phyloP scores from a whole-genome alignment of 495 filamentous ascomycete species.

The Penicillium macrosclerotiorum region DNA sequence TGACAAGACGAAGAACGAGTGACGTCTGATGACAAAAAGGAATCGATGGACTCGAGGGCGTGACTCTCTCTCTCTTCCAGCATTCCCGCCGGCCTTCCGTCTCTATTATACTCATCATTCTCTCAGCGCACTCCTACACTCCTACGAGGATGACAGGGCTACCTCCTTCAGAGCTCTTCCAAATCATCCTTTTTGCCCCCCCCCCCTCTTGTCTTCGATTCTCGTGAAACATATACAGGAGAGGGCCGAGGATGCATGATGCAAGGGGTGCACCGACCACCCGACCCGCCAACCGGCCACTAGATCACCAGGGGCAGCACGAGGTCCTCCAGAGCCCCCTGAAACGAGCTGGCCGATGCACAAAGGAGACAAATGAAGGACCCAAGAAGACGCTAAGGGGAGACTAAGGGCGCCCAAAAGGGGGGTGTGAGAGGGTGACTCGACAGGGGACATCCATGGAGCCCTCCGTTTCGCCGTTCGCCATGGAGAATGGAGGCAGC shows the following conservation, averaged over 20 bases:
- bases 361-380: neutral
- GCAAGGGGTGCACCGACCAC: constrained; percentile 3
- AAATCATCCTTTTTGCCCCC: neutral
- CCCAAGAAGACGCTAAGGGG: no score
- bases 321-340: constrained; percentile 8
- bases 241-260: constrained; percentile 1
- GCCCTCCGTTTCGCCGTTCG: no score
- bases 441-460: no score
- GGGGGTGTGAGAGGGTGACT: no score
- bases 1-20: constrained; percentile 8
- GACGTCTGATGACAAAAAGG: constrained; percentile 3
- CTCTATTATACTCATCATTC: no score
- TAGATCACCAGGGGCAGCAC: constrained; percentile 3
- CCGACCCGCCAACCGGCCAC: no score
- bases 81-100: no score
- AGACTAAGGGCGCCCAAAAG: no score
- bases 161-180: neutral
- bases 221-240: neutral
- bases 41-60: no score
- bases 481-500: no score
- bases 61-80: neutral
- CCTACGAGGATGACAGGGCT: no score
- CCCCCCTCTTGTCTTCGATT: neutral
- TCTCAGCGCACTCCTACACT: no score
- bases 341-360: constrained; percentile 15